phyloP scores from a whole-genome alignment of 208 protist genomes.

The Endotrypanum monterogeii region DNA sequence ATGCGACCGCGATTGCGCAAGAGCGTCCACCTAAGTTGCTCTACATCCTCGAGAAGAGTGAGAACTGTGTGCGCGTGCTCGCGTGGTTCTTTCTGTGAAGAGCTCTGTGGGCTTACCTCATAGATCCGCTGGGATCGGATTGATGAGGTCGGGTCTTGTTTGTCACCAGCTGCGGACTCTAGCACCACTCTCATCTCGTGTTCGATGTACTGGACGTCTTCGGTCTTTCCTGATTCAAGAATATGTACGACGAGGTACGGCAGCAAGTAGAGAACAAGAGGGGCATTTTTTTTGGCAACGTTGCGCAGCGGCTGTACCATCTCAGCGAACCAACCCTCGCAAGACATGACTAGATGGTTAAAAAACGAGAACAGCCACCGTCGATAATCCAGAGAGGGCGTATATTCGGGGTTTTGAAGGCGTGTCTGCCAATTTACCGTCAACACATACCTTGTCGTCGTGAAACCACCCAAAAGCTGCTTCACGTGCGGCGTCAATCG shows the following conservation, averaged over 20 bases:
- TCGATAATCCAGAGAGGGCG: slow-evolving; percentile 45
- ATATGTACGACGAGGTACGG: slow-evolving; percentile 80
- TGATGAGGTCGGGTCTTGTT: slow-evolving; percentile 13
- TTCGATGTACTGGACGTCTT: slow-evolving; percentile 41
- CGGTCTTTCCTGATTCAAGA: slow-evolving; percentile 36
- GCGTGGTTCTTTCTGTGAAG: slow-evolving; percentile 34
- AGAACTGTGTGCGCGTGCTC: slow-evolving; percentile 81
- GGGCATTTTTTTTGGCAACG: slow-evolving; percentile 75
- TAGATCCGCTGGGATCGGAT: slow-evolving; percentile 53
- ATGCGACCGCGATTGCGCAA: slow-evolving; percentile 27
- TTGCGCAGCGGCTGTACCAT: slow-evolving; percentile 80
- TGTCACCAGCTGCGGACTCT: slow-evolving; percentile 20
- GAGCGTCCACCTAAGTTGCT: slow-evolving; percentile 59
- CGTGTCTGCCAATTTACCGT: slow-evolving; percentile 46
- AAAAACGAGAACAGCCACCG: slow-evolving; percentile 78
- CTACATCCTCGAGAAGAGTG: slow-evolving; percentile 68
- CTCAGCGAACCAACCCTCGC: slow-evolving; percentile 54
- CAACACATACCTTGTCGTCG: slow-evolving; percentile 69
- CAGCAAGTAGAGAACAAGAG: slow-evolving; percentile 66
- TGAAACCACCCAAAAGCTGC: slow-evolving; percentile 75
- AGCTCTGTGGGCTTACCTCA: slow-evolving; percentile 8
- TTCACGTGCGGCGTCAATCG: slow-evolving; percentile 49
- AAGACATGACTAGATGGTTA: slow-evolving; percentile 53
- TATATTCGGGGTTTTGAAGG: slow-evolving; percentile 64
- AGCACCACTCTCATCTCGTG: slow-evolving; percentile 56